Evolutionary conservation across 2,329 filamentous ascomycete species (phyloP).

Genomic region (Pseudogymnoascus sp.): DNA sequence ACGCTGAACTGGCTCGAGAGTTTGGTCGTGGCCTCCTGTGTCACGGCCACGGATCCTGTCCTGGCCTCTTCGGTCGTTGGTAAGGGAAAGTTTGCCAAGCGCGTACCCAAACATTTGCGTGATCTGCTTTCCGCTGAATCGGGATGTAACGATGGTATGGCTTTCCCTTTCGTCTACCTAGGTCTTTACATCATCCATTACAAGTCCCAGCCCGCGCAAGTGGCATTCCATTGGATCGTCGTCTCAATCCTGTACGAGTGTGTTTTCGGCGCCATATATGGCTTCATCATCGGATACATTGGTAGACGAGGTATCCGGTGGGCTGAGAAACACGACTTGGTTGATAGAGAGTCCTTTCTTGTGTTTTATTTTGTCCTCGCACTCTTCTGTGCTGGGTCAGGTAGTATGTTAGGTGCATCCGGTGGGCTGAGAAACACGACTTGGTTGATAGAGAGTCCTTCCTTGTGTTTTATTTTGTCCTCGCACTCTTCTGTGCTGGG

Average conservation of each 20-base stretch:
- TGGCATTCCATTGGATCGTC: constrained; percentile 81
- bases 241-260: constrained; percentile 92
- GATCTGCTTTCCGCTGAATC: constrained; percentile 94
- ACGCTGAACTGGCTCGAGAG: constrained; percentile 82
- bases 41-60: constrained; percentile 95
- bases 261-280: constrained; percentile 82
- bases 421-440: constrained; percentile 74
- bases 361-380: constrained; percentile 98
- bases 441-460: constrained; percentile 95
- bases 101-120: constrained; percentile 93
- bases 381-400: constrained; percentile 89
- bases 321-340: constrained; percentile 75
- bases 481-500: constrained; percentile 91
- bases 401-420: constrained; percentile 78
- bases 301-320: constrained; percentile 84
- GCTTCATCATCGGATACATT: constrained; percentile 79
- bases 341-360: constrained; percentile 93
- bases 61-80: constrained; percentile 95
- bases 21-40: constrained; percentile 79
- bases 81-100: constrained; percentile 97
- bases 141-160: constrained; percentile 99
- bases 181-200: constrained; percentile 85
- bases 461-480: constrained; percentile 95
- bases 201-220: constrained; percentile 55
- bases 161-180: constrained; percentile 94